Base-by-base conservation (phyloP, 169 alveolate genomes). In the Eimeria necatrix region DNA sequence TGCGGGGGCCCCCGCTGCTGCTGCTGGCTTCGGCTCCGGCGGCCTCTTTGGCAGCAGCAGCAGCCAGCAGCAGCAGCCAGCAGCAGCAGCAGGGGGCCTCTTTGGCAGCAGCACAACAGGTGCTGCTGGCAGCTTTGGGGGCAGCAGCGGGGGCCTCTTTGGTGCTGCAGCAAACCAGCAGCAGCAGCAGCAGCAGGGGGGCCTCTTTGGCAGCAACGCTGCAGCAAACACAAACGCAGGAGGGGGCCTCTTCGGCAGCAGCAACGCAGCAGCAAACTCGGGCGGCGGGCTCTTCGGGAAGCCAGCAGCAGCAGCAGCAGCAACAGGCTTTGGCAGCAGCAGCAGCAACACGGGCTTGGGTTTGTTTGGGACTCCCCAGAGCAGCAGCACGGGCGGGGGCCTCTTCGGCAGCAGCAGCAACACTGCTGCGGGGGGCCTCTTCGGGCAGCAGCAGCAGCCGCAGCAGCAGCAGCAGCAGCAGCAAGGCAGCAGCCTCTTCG, bases 11-110 rank as follows among this genome's bases (percentile, higher is more conserved):
- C 60, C 48, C 2, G 41, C 51, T 2, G 22, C 49, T 3, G 74
- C 83, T 4, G 26, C 76, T 16, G 32, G 59, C 49, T 56, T 51
- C n/a, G 76, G 76, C 10, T n/a, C 78, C 59, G 94, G 95, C 46
- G 95, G 95, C 49, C 90, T 90, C 49, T 90, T 90, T 20, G 95
- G 95, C 9, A 8, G 59, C 94, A 89, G 88, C 94, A 89, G 59
- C 84, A 70, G 94, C 74, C 12, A n/a, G 76, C 94, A 52, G 32
- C 89, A 51, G 59, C 88, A 49, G 52, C 60, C 80, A 48, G 46
- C 59, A 26, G 7, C 32, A 0, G 86, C 71, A 18, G 70, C 73
- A 18, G 93, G 94, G 78, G 94, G 94, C 74, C 87, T 89, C 49
- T 87, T 87, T 24, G 94, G 94, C 78, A 22, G 51, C 61, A 70